Base-by-base conservation (phyloP, 208 protist genomes). In the Leishmania braziliensis region DNA sequence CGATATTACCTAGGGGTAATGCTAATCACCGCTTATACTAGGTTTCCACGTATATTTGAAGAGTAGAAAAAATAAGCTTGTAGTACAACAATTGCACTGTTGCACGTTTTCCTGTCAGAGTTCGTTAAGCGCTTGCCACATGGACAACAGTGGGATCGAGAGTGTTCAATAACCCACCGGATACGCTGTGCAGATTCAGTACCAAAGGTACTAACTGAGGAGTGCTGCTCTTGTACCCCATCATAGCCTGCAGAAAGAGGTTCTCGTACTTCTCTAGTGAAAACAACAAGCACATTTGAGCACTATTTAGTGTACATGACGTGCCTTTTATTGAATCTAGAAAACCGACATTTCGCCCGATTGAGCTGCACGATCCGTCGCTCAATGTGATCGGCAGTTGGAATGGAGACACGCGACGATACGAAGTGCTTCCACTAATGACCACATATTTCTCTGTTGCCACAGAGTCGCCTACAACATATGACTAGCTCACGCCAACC, bases 241-340 rank as follows among this genome's bases (percentile, higher is more conserved):
- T 54, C 16, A 70, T 79, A 29, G 71, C 20, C 43, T 80, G 78
- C 10, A 95, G 56, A 81, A 93, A 95, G 6, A 96, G 81, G 78
- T 91, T 92, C 43, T 56, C 80, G 71, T 89, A 93, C 33, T 75
- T 78, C 63, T 48, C 51, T 12, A 89, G 72, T 58, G 91, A 80
- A 82, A 93, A 94, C 14, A 33, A 2, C 1, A 23, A 50, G 63
- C 93, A 95, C 48, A 92, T 84, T 77, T 90, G 81, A 23, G 69
- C 69, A 2, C 90, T 90, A 51, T 79, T 88, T 8, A 95, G 50
- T 65, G 82, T 78, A 74, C 93, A 96, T 36, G 85, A 80, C 23
- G 81, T 87, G 18, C 86, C 80, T 73, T 90, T 74, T 48, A 95
- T 76, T 29, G 91, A 75, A 77, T 89, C 86, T 70, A 96, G 84